A percentile compares a stretch with the other conserved stretches of the same genome.
phyloP scores from a whole-genome alignment of 192 early-diverging fungal genomes.

The Coemansia asiatica region DNA sequence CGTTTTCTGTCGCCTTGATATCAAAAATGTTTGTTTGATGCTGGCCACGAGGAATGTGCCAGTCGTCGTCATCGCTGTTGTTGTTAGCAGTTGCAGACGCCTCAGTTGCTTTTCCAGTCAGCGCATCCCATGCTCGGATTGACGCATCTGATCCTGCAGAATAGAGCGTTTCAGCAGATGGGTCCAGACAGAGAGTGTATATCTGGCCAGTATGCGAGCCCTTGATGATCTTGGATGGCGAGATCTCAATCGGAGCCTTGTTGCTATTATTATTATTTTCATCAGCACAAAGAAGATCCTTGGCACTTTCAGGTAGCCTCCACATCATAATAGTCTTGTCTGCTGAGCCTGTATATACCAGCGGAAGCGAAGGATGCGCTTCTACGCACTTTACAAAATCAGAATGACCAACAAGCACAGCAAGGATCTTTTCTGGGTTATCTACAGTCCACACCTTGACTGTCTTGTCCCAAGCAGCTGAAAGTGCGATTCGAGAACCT shows the following conservation, averaged over 20 bases:
- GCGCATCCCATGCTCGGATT: conserved; percentile 74
- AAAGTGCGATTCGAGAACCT: conserved; percentile 67
- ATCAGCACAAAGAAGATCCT: neutral
- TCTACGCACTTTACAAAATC: conserved; percentile 90
- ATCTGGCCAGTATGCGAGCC: conserved; percentile 53
- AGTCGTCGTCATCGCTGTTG: conserved; percentile 18
- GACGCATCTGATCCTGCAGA: conserved; percentile 53
- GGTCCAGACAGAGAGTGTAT: conserved; percentile 35
- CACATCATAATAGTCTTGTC: conserved; percentile 63
- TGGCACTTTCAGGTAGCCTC: conserved; percentile 28
- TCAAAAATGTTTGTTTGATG: conserved; percentile 82
- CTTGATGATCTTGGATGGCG: conserved; percentile 38
- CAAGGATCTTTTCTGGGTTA: conserved; percentile 63
- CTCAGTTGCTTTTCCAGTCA: conserved; percentile 38
- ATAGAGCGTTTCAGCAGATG: conserved; percentile 25
- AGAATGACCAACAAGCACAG: conserved; percentile 70
- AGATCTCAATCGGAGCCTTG: conserved; percentile 19
- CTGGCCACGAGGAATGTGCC: conserved; percentile 60
- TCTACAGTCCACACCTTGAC: conserved; percentile 80
- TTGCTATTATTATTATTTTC: neutral
- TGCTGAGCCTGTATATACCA: conserved; percentile 75
- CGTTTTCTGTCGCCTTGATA: conserved; percentile 62
- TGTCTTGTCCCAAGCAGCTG: conserved; percentile 94
- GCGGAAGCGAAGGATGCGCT: conserved; percentile 38
- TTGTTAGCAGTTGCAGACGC: conserved; percentile 34